Base-by-base conservation (phyloP, 306 rosid species). In the Betula pendula region DNA sequence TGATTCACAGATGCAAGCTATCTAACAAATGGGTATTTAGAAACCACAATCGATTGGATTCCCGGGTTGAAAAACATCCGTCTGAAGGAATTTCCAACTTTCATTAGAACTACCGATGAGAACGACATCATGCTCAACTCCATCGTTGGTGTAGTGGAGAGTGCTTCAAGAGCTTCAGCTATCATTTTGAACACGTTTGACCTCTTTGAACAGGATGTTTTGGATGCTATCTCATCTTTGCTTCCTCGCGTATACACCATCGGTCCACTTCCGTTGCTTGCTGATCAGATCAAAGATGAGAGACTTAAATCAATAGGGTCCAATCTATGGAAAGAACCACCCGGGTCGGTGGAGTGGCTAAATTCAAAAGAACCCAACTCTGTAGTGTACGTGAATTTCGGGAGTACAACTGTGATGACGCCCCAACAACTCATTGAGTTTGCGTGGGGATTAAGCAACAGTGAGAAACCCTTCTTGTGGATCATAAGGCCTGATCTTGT, bases 121-220 rank as follows among this genome's bases (percentile, higher is more conserved):
- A 51, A 75, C 0, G 79, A 76, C 15, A 1, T 50, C 19, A 6
- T 79, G 60, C 20, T 83, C 6, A 38, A 76, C 59, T 70, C 66
- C 15, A 0, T n/a, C 14, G 2, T 72, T 0, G 2, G 8, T 40
- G 44, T 2, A 24, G 1, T 7, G 0, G 68, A 67, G 4, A 55
- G 29, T 19, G 31, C 81, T 14, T 3, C 15, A 4, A 29, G 52
- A 75, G 87, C 84, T 20, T 35, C 67, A 9, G 70, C 84, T 4
- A 17, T 75, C 1, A 31, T 79, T 25, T n/a, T 83, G 1, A 65
- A 83, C 81, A 76, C 87, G 22, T 79, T 70, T 19, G 82, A 82
- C 22, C 45, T 75, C 2, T 9, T 81, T 2, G 75, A 81, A 43
- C 70, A 52, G 9, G 53, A 71, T 2, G 58, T 56, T 15, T 35